Evolutionary conservation across 2,329 filamentous ascomycete genomes (phyloP).

Genomic region (Colletotrichum sp.): DNA sequence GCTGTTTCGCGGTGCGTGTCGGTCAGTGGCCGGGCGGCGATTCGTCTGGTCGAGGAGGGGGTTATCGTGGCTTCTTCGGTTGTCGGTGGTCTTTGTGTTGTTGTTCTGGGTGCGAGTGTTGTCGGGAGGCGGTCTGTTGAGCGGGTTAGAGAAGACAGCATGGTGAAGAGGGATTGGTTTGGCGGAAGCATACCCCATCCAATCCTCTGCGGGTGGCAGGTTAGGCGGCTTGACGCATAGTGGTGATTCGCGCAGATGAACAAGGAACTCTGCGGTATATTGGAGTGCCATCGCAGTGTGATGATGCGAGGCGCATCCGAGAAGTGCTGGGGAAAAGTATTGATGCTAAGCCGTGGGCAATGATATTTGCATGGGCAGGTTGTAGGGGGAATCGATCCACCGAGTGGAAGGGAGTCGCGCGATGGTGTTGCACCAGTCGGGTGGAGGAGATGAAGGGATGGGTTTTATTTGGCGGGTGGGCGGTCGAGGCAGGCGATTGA

Average conservation of each 20-base stretch:
- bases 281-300: constrained; percentile 57
- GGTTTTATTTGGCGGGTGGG: neutral
- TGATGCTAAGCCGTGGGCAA: neutral
- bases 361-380: constrained; percentile 5
- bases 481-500: neutral
- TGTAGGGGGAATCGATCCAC: neutral
- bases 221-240: constrained; percentile 80
- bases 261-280: constrained; percentile 80
- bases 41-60: constrained; percentile 53
- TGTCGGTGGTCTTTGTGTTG: constrained; percentile 43
- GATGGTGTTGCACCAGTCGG: neutral
- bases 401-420: neutral
- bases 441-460: neutral
- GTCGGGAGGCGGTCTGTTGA: constrained; percentile 48
- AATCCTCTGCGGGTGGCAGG: constrained; percentile 87
- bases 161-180: neutral
- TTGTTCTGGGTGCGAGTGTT: constrained; percentile 46
- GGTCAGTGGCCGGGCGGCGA: constrained; percentile 56
- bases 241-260: constrained; percentile 80
- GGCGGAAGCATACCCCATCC: constrained; percentile 80
- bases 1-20: constrained; percentile 60
- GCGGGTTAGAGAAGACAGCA: constrained; percentile 8
- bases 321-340: neutral
- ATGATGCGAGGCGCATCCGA: constrained; percentile 42
- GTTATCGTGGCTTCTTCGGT: constrained; percentile 51